Percentiles rank a stretch among this genome's conserved stretches.
Evolutionary conservation across 2,329 filamentous ascomycete genomes (phyloP).

Genomic region (Neurospora sp.): DNA sequence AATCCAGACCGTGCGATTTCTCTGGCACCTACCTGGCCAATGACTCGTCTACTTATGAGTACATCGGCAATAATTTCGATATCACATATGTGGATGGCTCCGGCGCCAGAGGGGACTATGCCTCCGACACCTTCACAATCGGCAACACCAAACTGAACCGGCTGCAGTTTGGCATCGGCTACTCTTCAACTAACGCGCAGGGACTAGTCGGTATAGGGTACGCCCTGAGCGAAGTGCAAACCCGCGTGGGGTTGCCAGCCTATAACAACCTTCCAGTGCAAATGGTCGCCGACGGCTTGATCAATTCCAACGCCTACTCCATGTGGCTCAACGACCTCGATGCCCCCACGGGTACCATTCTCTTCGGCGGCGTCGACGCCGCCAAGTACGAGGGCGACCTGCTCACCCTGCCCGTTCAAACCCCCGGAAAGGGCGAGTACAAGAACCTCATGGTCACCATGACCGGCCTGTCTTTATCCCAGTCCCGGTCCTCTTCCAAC

Average conservation of each 20-base stretch:
- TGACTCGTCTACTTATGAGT: constrained; percentile 65
- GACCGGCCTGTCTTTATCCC: constrained; percentile 40
- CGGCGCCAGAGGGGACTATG: constrained; percentile 69
- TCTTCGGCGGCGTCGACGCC: constrained; percentile 67
- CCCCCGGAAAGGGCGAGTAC: constrained; percentile 34
- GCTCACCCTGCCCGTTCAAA: constrained; percentile 57
- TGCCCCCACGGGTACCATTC: constrained; percentile 52
- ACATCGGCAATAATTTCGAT: constrained; percentile 68
- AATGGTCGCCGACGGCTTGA: constrained; percentile 49
- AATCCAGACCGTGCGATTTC: constrained; percentile 41
- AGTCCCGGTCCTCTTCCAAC: neutral
- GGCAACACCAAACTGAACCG: constrained; percentile 38
- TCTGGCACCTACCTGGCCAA: constrained; percentile 62
- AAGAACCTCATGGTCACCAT: constrained; percentile 61
- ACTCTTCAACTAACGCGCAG: constrained; percentile 48
- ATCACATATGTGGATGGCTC: constrained; percentile 82
- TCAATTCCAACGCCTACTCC: constrained; percentile 60
- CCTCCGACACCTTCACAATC: constrained; percentile 58
- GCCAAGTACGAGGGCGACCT: constrained; percentile 53
- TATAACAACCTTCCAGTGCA: constrained; percentile 63
- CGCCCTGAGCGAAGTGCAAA: constrained; percentile 63
- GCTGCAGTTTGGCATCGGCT: constrained; percentile 67
- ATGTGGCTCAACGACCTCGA: constrained; percentile 67
- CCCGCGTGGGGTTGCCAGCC: constrained; percentile 39
- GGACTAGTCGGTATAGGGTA: constrained; percentile 86